Base-by-base conservation (phyloP, 768 basidiomycete species). In the Lactifluus piperatus region DNA sequence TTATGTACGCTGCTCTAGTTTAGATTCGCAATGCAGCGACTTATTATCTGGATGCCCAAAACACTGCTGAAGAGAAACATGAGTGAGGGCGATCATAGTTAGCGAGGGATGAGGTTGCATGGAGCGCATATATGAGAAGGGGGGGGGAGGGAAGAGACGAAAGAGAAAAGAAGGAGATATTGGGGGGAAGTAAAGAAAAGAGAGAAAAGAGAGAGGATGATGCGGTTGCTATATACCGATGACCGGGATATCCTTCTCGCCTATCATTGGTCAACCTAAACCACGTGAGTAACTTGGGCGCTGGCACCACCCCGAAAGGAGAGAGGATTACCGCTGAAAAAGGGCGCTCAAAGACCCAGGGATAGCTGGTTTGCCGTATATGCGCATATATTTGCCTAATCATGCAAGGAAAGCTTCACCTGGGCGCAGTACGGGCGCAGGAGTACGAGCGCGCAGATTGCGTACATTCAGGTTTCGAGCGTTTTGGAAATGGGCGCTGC, bases 181-280 rank as follows among this genome's bases (percentile, higher is more conserved):
- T 18, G 47, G 51, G 56, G 51, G 47, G 46, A 59, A 30, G 52
- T 34, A 27, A 54, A 48, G 53, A 51, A 51, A 26, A n/a, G n/a
- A n/a, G n/a, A n/a, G n/a, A 32, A 32, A 32, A 32, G 10, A 32
- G 30, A 22, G 59, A 56, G 41, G 54, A 54, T 58, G 60, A 60
- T 60, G 58, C 27, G 58, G 62, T 63, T 61, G 62, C 62, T 63
- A 63, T 63, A 63, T 63, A 63, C 62, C 62, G 62, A 63, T 53
- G 53, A 54, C 58, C 62, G 58, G 58, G 62, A 60, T 51, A 63
- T 62, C 27, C 45, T 47, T 26, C 50, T 34, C 22, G 16, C 14
- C 36, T 44, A 16, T 30, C 18, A 60, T 60, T 60, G 59, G 59
- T 9, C 49, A 14, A 26, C 8, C n/a, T 3, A 2, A 24, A 1